Base-by-base conservation (phyloP, 2,329 filamentous ascomycete species). In the Cordyceps tenuipes region DNA sequence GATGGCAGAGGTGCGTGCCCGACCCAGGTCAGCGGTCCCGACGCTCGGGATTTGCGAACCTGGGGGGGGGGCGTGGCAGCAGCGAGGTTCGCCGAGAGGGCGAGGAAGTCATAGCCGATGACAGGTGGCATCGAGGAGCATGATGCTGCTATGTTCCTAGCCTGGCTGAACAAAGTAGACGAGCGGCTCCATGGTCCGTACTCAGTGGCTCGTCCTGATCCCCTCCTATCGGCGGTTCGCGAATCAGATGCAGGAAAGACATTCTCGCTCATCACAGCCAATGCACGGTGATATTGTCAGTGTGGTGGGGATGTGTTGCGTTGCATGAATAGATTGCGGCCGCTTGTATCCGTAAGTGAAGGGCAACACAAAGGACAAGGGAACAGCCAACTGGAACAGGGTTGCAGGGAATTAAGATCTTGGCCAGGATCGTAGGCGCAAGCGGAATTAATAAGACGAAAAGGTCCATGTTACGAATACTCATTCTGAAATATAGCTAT, bases 11-110 rank as follows among this genome's bases (percentile, higher is more conserved):
- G 66, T 44, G 51, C 61, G 7, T n/a, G 36, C 67, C 57, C 43
- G 70, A 63, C 5, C 66, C 64, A 1, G 50, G 57, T n/a, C 62
- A 61, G 15, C 69, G 66, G 9, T 67, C 68, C 62, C 64, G 68
- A 62, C 61, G 62, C 61, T 70, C 64, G 2, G 64, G n/a, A 61
- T 17, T 70, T 62, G 21, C 51, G 62, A 46, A 65, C 66, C 48
- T 60, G 64, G 12, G 17, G 8, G 1, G 61, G 19, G 19, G 48
- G n/a, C n/a, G n/a, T n/a, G n/a, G n/a, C 49, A 36, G 44, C 50
- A 41, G 47, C 34, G 21, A 63, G 63, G 49, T 68, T 68, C 10
- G 0, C 67, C 67, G 2, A 69, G 68, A 68, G 3, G 67, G 67
- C 0, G 62, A 63, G 1, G 67, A 62, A 1, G 64, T 68, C 67